phyloP scores from a whole-genome alignment of 1,284 basidiomycete species.

The Anthracocystis walkeri region DNA sequence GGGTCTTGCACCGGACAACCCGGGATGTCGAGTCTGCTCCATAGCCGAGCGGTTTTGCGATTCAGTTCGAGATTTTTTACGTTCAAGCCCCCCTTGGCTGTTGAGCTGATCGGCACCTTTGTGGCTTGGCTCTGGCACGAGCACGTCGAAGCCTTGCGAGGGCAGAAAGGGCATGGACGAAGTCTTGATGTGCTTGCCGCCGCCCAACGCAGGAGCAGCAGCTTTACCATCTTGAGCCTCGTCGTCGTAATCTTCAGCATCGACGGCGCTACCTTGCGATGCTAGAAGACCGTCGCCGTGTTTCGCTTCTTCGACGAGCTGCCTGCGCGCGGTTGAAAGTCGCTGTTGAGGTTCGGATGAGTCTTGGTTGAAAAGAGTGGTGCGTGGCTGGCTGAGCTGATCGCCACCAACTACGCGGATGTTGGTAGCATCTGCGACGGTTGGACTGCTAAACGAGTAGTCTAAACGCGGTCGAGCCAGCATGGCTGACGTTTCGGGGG shows the following conservation, averaged over 20 bases:
- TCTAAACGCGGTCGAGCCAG: slow-evolving; percentile 12
- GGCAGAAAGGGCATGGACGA: slow-evolving; percentile 38
- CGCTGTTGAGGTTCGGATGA: slow-evolving; percentile 7
- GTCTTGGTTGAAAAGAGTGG: neutral
- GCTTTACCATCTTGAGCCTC: neutral
- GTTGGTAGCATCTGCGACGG: neutral
- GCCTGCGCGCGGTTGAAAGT: slow-evolving; percentile 15
- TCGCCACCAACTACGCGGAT: slow-evolving; percentile 2
- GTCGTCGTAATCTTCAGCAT: slow-evolving; percentile 7
- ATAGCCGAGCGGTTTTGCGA: slow-evolving; percentile 16
- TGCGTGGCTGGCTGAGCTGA: neutral
- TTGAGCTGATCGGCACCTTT: slow-evolving; percentile 19
- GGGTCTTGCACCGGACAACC: slow-evolving; percentile 26
- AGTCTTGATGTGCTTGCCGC: slow-evolving; percentile 30
- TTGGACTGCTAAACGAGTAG: slow-evolving; percentile 28
- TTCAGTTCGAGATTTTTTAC: slow-evolving; percentile 8
- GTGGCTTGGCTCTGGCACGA: slow-evolving; percentile 12
- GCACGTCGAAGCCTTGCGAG: slow-evolving; percentile 24
- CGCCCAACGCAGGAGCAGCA: neutral
- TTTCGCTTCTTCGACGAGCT: slow-evolving; percentile 22
- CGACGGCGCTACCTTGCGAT: slow-evolving; percentile 17
- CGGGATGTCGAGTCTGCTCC: slow-evolving; percentile 38
- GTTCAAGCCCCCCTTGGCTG: neutral
- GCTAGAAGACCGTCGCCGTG: slow-evolving; percentile 11
- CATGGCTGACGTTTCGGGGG: neutral